These are phyloP conservation scores for Gamarada debralockiae DNA, from an alignment of 495 filamentous ascomycete species.

Conservation along the genomic window DNA sequence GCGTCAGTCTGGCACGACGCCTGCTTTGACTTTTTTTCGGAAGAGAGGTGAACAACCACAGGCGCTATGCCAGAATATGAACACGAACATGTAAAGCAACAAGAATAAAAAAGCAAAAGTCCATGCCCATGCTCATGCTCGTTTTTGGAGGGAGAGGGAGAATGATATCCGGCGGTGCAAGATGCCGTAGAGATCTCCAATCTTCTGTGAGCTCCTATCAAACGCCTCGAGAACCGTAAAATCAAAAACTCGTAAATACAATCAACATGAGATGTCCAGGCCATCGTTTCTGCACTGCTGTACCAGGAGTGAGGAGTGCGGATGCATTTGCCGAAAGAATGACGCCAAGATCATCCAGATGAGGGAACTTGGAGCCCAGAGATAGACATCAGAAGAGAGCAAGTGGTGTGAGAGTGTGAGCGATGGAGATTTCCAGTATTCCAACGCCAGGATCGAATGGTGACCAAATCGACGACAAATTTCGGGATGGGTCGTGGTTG, in stretches of 20 bases:
- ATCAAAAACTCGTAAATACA: slow-evolving; percentile 30
- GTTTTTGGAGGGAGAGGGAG: slow-evolving; percentile 8
- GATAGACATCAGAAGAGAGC: too few species aligned
- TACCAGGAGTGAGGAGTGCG: not conserved
- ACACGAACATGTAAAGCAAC: slow-evolving; percentile 19
- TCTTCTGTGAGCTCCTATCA: slow-evolving; percentile 20
- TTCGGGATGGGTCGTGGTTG: not conserved
- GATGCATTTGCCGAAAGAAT: slow-evolving; percentile 1
- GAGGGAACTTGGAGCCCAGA: not conserved
- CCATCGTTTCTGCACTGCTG: slow-evolving; percentile 1
- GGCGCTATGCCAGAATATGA: slow-evolving; percentile 28
- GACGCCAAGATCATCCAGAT: too few species aligned
- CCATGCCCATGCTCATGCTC: slow-evolving; percentile 23
- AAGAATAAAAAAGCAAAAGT: slow-evolving; percentile 12
- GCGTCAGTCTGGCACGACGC: slow-evolving; percentile 11
- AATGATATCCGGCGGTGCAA: not conserved
- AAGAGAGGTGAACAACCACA: slow-evolving; percentile 5
- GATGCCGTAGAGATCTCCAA: slow-evolving; percentile 22
- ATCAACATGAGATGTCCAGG: slow-evolving; percentile 10
- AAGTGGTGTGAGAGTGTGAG: not conserved
- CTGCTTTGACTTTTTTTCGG: slow-evolving; percentile 20
- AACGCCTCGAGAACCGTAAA: slow-evolving; percentile 21
- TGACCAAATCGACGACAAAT: too few species aligned
- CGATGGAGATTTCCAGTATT: not conserved
- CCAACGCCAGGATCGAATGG: too few species aligned